phyloP scores from a whole-genome alignment of 441 rosid species.

The Syzygium malaccense region DNA sequence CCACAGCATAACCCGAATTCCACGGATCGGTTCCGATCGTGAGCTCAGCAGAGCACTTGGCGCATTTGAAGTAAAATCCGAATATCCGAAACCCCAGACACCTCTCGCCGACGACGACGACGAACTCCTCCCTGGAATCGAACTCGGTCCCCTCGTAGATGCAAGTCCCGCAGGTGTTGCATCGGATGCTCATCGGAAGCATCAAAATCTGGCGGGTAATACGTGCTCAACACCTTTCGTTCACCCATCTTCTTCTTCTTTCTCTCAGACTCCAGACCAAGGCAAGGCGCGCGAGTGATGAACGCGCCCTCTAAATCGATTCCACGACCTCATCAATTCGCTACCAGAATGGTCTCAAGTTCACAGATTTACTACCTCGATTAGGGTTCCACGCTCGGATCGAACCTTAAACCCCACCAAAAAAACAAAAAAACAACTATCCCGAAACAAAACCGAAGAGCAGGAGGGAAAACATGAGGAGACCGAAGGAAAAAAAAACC shows the following conservation, averaged over 20 bases:
- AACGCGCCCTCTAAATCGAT: neutral
- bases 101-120: constrained; percentile 1
- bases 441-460: neutral
- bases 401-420: neutral
- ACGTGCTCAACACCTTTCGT: constrained; percentile 67
- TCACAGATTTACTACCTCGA: neutral
- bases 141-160: constrained; percentile 2
- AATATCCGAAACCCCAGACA: constrained; percentile 51
- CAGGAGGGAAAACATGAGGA: neutral
- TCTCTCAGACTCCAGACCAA: neutral
- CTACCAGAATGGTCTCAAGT: neutral
- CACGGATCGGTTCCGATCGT: constrained; percentile 67
- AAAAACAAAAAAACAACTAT: neutral
- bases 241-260: constrained; percentile 53
- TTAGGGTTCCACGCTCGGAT: neutral
- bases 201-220: constrained; percentile 69
- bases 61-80: constrained; percentile 11
- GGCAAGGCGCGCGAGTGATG: neutral
- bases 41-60: constrained; percentile 62
- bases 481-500: neutral
- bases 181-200: constrained; percentile 38
- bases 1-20: constrained; percentile 63
- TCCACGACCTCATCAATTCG: neutral
- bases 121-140: constrained; percentile 1
- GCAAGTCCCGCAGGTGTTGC: constrained; percentile 68